Conservation (phyloP, 2,329 filamentous ascomycete species). For the Calonectria pauciramosa region DNA sequence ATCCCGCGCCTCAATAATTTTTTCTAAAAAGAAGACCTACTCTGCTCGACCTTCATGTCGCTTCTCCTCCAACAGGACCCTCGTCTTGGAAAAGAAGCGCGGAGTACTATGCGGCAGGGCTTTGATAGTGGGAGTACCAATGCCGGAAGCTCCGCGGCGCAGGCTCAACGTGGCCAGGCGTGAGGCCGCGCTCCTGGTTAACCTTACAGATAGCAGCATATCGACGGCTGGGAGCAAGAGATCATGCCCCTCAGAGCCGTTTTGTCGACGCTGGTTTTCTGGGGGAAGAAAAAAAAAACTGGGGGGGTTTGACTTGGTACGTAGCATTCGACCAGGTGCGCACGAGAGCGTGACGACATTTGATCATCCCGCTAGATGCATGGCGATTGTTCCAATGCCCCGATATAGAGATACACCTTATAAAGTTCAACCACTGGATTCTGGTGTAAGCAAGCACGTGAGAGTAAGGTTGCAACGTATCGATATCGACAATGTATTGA, state of each 20-base stretch:
- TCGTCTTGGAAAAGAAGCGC: slow-evolving; percentile 39
- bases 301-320: neutral
- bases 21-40: neutral
- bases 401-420: neutral
- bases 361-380: slow-evolving; percentile 3
- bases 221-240: slow-evolving; percentile 20
- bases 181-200: slow-evolving; percentile 10
- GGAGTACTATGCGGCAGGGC: neutral
- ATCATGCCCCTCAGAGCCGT: slow-evolving; percentile 20
- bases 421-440: neutral
- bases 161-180: neutral
- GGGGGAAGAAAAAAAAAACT: neutral
- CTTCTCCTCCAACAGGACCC: slow-evolving; percentile 32
- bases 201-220: slow-evolving; percentile 29
- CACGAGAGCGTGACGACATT: neutral
- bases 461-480: neutral
- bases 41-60: slow-evolving; percentile 17
- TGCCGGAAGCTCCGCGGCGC: neutral
- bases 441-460: neutral
- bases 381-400: neutral
- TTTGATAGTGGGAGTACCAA: neutral
- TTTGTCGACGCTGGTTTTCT: neutral
- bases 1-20: neutral
- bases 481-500: neutral
- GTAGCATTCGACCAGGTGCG: neutral